Base-by-base conservation (phyloP, 371 early-diverging fungal species). In the Phascolomyces articulosus region DNA sequence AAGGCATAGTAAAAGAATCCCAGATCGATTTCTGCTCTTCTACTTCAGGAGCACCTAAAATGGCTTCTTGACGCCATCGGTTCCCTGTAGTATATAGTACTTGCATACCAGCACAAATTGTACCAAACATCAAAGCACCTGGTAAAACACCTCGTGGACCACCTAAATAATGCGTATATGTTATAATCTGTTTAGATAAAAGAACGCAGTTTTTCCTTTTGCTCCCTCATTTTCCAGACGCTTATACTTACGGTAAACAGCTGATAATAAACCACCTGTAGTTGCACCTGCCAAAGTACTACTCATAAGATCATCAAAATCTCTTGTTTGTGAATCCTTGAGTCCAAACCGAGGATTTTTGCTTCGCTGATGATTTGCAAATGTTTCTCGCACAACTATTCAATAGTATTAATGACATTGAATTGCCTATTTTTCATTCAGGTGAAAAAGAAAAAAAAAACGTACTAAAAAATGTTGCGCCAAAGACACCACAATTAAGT, bases 251-350 rank as follows among this genome's bases (percentile, higher is more conserved):
- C 84, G 81, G 48, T 73, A 75, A 21, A 78, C 64, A 15, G 85
- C 84, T 6, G 84, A 70, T 16, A 87, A 64, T 13, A 85, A 63
- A 28, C 87, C 86, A 60, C 87, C 87, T 26, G 85, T 85, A 10
- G 77, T 82, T 7, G 75, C 77, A 53, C 87, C 87, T 40, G 87
- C 85, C 74, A 85, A 65, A 0, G 85, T 74, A 65, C 87, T 87
- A 29, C 86, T 85, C 40, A 83, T 72, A 21, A 85, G 66, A 24
- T 79, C 80, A 73, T 87, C 87, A 40, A 79, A 65, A 28, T 84
- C 85, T 60, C 77, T 71, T 6, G 86, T 87, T 66, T 85, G 77
- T 16, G 86, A 85, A 59, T 83, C 82, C 51, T 85, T 85, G 26
- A 84, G 65, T 40, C 86, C 85, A 66, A 72, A 87, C n/a, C 73